Percentiles rank a stretch among this genome's conserved stretches.
phyloP scores from a whole-genome alignment of 345 rosid species.

The Eucalyptus fibrosa region DNA sequence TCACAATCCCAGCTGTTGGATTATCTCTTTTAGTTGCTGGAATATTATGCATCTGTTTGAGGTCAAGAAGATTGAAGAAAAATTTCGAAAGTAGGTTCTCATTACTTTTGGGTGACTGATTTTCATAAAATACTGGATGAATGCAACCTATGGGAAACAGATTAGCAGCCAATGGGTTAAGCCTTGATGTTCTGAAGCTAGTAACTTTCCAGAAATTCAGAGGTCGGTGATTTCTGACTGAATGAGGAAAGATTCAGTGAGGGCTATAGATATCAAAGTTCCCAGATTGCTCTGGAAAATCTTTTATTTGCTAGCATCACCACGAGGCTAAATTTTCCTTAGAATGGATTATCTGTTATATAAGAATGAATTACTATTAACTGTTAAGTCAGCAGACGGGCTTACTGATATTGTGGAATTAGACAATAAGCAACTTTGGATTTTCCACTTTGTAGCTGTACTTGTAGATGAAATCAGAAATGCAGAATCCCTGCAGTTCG shows the following conservation, averaged over 20 bases:
- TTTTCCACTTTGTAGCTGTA: neutral
- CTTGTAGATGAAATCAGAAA: neutral
- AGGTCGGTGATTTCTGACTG: neutral
- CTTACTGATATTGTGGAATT: neutral
- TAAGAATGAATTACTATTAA: neutral
- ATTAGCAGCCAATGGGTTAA: neutral
- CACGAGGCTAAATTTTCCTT: neutral
- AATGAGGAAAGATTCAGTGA: neutral
- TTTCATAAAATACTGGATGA: neutral
- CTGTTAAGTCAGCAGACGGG: accelerated
- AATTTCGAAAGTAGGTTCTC: neutral
- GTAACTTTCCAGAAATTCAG: neutral
- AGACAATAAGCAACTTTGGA: neutral
- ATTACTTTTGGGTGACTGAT: neutral
- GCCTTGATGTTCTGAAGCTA: neutral
- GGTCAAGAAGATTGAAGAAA: neutral
- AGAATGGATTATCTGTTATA: neutral
- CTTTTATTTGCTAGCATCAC: neutral
- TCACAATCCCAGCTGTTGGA: neutral
- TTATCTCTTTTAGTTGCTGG: neutral
- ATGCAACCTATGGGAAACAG: neutral
- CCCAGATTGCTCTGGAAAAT: neutral
- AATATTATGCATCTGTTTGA: neutral
- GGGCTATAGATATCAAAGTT: neutral
- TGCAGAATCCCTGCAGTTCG: neutral